These are phyloP conservation scores for Penicillium coprophilum DNA, from an alignment of 495 filamentous ascomycete species.

Conservation along the genomic window DNA sequence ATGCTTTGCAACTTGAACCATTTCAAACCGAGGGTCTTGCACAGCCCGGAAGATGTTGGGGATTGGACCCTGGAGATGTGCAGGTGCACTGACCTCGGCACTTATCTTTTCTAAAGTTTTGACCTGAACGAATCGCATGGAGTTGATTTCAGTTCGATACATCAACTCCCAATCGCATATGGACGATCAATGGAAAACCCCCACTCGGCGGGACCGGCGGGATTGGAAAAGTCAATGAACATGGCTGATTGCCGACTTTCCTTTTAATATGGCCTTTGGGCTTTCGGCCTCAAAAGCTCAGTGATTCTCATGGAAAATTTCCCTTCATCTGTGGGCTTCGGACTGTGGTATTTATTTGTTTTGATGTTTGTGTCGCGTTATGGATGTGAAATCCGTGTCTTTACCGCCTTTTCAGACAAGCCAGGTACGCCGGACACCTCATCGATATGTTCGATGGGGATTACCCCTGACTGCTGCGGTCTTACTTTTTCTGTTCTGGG, in stretches of 20 bases:
- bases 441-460: slow-evolving; percentile 2
- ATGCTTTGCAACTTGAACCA: neutral
- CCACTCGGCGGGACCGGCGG: slow-evolving; percentile 2
- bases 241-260: neutral
- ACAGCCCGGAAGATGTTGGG: neutral
- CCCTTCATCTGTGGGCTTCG: neutral
- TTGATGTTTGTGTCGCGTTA: neutral
- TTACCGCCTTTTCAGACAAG: neutral
- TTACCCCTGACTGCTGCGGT: neutral
- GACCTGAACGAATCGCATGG: neutral
- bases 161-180: neutral
- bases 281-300: no score
- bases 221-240: neutral
- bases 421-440: neutral
- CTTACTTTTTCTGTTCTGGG: slow-evolving; percentile 1
- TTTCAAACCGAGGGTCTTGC: neutral
- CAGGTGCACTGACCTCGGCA: neutral
- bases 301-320: neutral
- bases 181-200: neutral
- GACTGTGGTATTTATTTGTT: neutral
- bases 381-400: neutral
- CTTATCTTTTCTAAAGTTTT: neutral
- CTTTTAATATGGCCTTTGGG: neutral
- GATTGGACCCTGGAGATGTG: neutral
- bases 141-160: neutral